Conservation (phyloP, 306 rosid genomes). For the Medicago truncatula region MtrunA17r5.0-ANR NC_053046.1:40343501-40344000, state of each 20-base stretch:
- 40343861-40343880: conserved; percentile 98
- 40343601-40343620: neutral
- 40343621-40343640: neutral
- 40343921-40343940: conserved; percentile 1
- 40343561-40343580: neutral
- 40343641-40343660: neutral
- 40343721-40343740: conserved; percentile 38
- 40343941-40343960: conserved; percentile 31
- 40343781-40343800: conserved; percentile 82
- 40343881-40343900: conserved; percentile 48
- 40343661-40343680: neutral
- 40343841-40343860: conserved; percentile 85
- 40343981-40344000: conserved; percentile 9
- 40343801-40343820: conserved; percentile 74
- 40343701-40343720: neutral
- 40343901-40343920: conserved; percentile 12
- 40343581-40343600: neutral
- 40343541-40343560: too few species aligned
- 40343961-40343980: conserved; percentile 2
- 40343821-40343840: conserved; percentile 88
- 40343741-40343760: conserved; percentile 94
- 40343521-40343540: conserved; percentile 2
- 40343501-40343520: neutral
- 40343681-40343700: conserved; percentile 21
- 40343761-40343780: conserved; percentile 72